Conservation (phyloP, 345 rosid genomes). For the Salix brachista region DNA sequence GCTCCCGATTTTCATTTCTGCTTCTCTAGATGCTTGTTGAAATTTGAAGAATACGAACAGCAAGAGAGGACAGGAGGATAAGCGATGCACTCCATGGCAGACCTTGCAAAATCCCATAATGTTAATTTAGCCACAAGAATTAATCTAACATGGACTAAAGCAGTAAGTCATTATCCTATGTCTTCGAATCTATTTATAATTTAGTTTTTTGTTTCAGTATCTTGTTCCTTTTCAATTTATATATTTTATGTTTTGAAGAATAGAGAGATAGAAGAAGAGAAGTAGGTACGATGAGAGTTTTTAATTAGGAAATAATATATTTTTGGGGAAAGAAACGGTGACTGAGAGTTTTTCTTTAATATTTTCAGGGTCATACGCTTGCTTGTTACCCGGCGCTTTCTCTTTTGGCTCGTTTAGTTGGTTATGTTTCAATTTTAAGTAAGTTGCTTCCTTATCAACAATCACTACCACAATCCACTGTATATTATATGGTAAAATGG, state of each 20-base stretch:
- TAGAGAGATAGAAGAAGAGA: no score
- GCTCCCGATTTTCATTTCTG: not conserved
- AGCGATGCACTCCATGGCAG: slow-evolving; percentile 22
- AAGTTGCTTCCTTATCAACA: not conserved
- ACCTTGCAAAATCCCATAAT: slow-evolving; percentile 1
- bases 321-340: no score
- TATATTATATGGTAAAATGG: no score
- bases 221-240: no score
- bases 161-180: slow-evolving; percentile 4
- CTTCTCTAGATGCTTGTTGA: not conserved
- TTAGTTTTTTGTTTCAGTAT: no score
- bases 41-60: not conserved
- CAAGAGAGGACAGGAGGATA: not conserved
- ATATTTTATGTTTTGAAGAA: no score
- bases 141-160: not conserved
- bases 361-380: not conserved
- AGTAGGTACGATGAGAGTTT: no score
- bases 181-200: no score
- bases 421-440: slow-evolving; percentile 10
- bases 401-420: slow-evolving; percentile 2
- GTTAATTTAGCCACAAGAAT: slow-evolving; percentile 12
- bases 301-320: no score
- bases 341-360: not conserved
- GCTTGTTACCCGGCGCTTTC: not conserved
- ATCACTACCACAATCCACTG: not conserved